Evolutionary conservation across 2,329 filamentous ascomycete genomes (phyloP), one percentile per base, ranked within the genome.

Genomic region (Verticillium zaregamsianum): DNA sequence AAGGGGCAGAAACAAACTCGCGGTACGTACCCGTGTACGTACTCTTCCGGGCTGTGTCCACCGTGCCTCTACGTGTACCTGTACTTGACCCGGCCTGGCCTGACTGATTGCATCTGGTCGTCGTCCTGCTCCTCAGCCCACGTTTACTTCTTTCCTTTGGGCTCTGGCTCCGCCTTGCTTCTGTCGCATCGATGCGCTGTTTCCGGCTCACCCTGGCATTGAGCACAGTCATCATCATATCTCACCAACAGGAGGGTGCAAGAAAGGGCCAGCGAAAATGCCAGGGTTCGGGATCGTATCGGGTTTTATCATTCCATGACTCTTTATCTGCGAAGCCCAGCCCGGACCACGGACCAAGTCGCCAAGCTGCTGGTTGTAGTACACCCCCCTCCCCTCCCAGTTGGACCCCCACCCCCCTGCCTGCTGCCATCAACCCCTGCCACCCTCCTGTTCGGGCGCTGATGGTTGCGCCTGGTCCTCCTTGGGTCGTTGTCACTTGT

Each of bases 261-360:
- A 57, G 55, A 57, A 37, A 57, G 11, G 31, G 32, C 17, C n/a
- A 23, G 11, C 33, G 8, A 35, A n/a, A 28, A 17, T 25, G 17
- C 15, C 28, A 15, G 3, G n/a, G n/a, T 25, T 57, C 55, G 55
- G 55, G 20, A 37, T 57, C 55, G 31, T 15, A 23, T 57, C 55
- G 55, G 31, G 55, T 57, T 56, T 57, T 57, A 20, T 35, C 55
- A 37, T 33, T 33, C n/a, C 55, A 57, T 35, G 55, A 57, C 55
- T 57, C 55, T 57, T 57, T 57, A 37, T 57, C 55, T 57, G 31
- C 20, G 31, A 35, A 33, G 32, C 9, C 55, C 14, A 23, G 33
- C 32, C 55, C 23, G 52, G 52, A 32, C 23, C 52, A 8, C 20
- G 20, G 54, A 56, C 28, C 54, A 15, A 25, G 8, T 6, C 4